These are phyloP conservation scores for Geranium brycei DNA, from an alignment of 345 rosid species.

Conservation along the genomic window DNA sequence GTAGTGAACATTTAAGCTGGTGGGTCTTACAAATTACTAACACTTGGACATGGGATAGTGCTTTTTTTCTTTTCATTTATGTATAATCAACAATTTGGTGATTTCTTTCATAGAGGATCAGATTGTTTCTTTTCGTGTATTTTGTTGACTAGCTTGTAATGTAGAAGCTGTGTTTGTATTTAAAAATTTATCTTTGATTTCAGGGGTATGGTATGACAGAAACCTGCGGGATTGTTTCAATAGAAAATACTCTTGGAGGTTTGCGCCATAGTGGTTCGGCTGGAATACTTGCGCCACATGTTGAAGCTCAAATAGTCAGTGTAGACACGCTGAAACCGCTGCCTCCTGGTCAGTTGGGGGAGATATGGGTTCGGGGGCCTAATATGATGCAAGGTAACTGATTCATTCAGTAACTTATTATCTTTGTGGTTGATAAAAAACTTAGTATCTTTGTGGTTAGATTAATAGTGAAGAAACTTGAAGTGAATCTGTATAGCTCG, in stretches of 20 bases:
- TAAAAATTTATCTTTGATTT: constrained; percentile 11
- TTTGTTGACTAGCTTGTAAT: neutral
- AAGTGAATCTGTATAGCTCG: too few species aligned
- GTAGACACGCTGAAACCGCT: constrained; percentile 49
- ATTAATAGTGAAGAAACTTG: too few species aligned
- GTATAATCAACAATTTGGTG: too few species aligned
- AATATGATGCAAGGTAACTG: constrained; percentile 76
- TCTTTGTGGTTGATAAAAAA: neutral
- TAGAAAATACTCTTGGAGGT: constrained; percentile 40
- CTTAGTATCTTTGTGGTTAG: neutral
- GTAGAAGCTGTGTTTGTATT: constrained; percentile 4
- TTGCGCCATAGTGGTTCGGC: constrained; percentile 51
- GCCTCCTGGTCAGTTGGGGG: constrained; percentile 70
- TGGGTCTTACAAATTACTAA: too few species aligned
- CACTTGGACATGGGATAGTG: too few species aligned
- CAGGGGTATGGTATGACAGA: constrained; percentile 96
- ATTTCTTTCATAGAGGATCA: too few species aligned
- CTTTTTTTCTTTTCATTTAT: too few species aligned
- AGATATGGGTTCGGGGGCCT: constrained; percentile 82
- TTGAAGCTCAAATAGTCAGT: constrained; percentile 64
- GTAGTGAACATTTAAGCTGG: neutral
- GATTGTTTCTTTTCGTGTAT: neutral
- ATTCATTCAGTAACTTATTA: neutral
- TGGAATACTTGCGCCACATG: constrained; percentile 52
- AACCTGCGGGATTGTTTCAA: constrained; percentile 50